A percentile compares a stretch with the other conserved stretches of the same genome.
Conservation (phyloP, 768 basidiomycete genomes). For the Boletus fagicola region DNA sequence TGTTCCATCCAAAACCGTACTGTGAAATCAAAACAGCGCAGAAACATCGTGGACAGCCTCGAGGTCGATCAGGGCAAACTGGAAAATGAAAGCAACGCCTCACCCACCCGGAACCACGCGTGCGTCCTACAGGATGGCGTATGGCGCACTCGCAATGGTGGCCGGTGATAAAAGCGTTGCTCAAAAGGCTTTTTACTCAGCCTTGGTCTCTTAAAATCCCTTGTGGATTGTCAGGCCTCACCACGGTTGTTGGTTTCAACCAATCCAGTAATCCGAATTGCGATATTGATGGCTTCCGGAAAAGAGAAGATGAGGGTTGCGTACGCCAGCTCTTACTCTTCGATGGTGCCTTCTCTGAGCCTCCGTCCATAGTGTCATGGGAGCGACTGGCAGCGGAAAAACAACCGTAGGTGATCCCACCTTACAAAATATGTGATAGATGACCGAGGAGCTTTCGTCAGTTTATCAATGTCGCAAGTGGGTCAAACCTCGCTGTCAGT, state of each 20-base stretch:
- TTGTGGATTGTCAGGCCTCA: background rate
- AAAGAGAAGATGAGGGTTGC: constrained; percentile 19
- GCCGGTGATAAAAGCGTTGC: constrained; percentile 4
- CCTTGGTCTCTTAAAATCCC: background rate
- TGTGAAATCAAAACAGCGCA: background rate
- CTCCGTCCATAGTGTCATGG: constrained; percentile 19
- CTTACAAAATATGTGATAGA: background rate
- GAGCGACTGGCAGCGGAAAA: constrained; percentile 25
- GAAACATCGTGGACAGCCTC: constrained; percentile 15
- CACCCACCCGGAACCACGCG: background rate
- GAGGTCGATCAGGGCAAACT: constrained; percentile 2
- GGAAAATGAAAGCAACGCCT: background rate
- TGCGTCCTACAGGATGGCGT: background rate
- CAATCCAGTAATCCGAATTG: background rate
- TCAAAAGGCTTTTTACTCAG: background rate
- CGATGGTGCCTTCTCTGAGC: background rate
- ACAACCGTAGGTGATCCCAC: constrained; percentile 18
- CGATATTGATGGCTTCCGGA: constrained; percentile 6
- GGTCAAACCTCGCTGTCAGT: constrained; percentile 21
- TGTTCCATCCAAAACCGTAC: background rate
- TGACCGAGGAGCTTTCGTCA: constrained; percentile 1
- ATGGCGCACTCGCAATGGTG: background rate
- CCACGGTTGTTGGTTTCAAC: background rate
- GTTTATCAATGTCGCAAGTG: constrained; percentile 23
- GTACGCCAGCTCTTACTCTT: constrained; percentile 9